Evolutionary conservation across 2,329 filamentous ascomycete species (phyloP), one percentile per base, ranked within the genome.

Genomic region (Diplodia corticola): DNA sequence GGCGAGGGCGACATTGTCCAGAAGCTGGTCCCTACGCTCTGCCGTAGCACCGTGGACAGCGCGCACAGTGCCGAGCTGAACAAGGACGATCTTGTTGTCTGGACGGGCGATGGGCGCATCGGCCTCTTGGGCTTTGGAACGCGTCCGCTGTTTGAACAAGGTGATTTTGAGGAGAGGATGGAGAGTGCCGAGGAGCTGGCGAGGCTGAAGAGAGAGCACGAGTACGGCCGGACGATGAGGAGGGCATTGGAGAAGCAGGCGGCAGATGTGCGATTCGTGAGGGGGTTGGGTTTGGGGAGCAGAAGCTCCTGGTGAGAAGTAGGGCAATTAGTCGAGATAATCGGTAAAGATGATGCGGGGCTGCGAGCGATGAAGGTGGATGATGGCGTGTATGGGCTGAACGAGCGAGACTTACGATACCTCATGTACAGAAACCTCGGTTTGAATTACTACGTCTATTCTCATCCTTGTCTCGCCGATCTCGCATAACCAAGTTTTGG

Each of bases 41-140:
- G 77, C 76, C 86, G 53, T 59, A 9, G 71, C 71, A 1, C 10
- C 57, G 1, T 46, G 63, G 9, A 60, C 55, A 37, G 63, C 53
- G 2, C 44, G 22, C 35, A 61, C 12, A 64, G 68, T 5, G 68
- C 68, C 1, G 70, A 70, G 0, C 68, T 75, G 0, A 77, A 79
- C 17, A 63, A 78, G 46, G 88, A 92, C 72, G 89, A 94, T 71
- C 78, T 97, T 13, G 77, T 96, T 4, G 82, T 97, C 54, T 97
- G 93, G 93, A 97, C 93, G 0, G 93, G 92, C 20, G 92, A 96
- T 48, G 81, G 82, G 67, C 89, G 88, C 69, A 80, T 97, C 54
- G 93, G 92, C 0, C 81, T 95, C 67, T 77, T 96, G 15, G 78
- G 79, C 0, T 83, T 84, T 70, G 80, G 83, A 5, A 69, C 72